Base-by-base conservation (phyloP, 2,329 filamentous ascomycete genomes). In the Calonectria ilicicola region DNA sequence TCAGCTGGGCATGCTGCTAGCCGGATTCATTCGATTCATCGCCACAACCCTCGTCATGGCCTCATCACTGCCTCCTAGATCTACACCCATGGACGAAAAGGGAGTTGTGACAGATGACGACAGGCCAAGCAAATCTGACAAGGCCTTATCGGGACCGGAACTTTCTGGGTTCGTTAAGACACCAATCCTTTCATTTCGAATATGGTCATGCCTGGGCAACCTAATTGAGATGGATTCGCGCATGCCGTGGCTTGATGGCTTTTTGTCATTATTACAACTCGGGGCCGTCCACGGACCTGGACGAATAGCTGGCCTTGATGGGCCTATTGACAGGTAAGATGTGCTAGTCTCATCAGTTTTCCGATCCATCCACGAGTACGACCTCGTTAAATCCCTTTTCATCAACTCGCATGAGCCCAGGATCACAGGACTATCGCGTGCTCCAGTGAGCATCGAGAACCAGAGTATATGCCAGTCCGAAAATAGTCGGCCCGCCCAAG, bases 211-310 rank as follows among this genome's bases (percentile, higher is more conserved):
- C 84, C 83, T 93, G 69, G 92, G 92, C 74, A 92, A 91, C 82
- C 84, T 98, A 74, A 85, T 95, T 77, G 92, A 95, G 87, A 85
- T 98, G 81, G 89, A 93, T 77, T 84, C 87, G 76, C 94, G 95
- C 84, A 98, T 98, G 95, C 96, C 96, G 75, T 98, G 96, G 96
- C 89, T 98, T 69, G 89, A 89, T 81, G 95, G 95, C 81, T 86
- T 91, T 77, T 83, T 97, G 72, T 93, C 94, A 70, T 90, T 98
- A 84, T 83, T 93, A 77, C 95, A 97, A 85, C 93, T 94, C 88
- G 88, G 91, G 77, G 89, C 92, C 80, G 85, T 96, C 80, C 87
- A 88, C 80, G 95, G 95, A 27, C 94, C 94, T 76, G 94, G 95
- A 80, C 90, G 86, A 84, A 84, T 98, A 76, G 95, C 94, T 81